Conservation (phyloP, 495 filamentous ascomycete species). For the Xylaria intraflava region DNA sequence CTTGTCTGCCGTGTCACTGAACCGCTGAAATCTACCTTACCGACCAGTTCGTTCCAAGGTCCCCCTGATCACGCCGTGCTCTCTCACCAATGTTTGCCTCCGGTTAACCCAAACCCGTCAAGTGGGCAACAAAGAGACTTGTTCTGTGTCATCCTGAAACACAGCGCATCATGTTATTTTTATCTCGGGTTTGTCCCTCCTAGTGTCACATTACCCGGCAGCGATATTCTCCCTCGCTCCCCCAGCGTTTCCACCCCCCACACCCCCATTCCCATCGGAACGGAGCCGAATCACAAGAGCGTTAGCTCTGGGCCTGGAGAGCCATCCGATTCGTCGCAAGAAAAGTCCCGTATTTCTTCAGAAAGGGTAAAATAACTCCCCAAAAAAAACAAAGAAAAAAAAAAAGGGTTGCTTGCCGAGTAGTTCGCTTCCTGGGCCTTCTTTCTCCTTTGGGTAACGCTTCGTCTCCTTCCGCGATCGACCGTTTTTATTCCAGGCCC, state of each 20-base stretch:
- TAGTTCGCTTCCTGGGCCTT: too few relatives aligned
- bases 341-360: too few relatives aligned
- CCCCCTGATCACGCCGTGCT: constrained; percentile 16
- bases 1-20: constrained; percentile 8
- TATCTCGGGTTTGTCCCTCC: constrained; percentile 5
- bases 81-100: constrained; percentile 12
- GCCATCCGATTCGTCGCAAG: constrained; percentile 14
- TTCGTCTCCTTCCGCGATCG: constrained; percentile 3
- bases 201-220: background rate
- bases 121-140: constrained; percentile 12
- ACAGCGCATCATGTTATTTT: constrained; percentile 21
- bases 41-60: constrained; percentile 15
- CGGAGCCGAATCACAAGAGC: constrained; percentile 18
- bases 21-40: constrained; percentile 1
- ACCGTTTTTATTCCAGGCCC: constrained; percentile 1
- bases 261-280: constrained; percentile 22
- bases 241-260: too few relatives aligned
- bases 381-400: too few relatives aligned
- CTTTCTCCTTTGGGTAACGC: background rate
- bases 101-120: background rate
- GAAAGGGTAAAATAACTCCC: too few relatives aligned
- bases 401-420: too few relatives aligned
- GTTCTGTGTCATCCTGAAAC: constrained; percentile 25
- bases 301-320: constrained; percentile 5
- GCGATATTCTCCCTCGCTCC: constrained; percentile 3